Evolutionary conservation across 2,329 filamentous ascomycete species (phyloP), one percentile per base, ranked within the genome.

Genomic region (Conoideocrella luteorostrata): DNA sequence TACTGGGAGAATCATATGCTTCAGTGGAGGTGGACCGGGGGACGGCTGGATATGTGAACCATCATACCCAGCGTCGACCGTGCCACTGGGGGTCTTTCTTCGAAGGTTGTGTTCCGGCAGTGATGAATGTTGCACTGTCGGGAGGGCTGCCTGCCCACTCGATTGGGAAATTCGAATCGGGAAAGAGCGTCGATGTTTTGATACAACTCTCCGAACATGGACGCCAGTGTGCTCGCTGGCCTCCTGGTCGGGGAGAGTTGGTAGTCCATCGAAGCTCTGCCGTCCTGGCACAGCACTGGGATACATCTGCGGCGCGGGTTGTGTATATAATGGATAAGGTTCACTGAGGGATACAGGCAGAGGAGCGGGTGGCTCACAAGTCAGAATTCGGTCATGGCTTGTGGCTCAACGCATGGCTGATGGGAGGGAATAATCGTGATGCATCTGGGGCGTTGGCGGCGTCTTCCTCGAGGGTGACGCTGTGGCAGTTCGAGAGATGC

Each of bases 1-100:
- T 12, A 77, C 74, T 3, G 87, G 82, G 22, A 95, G 70, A 17
- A 93, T 72, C 59, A 95, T 80, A 60, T 95, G 89, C 65, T 96
- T 96, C 37, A 80, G 71, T 2, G 87, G 83, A 29, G 86, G 87
- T 5, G 84, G 84, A 29, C 86, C 85, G 28, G 82, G 79, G 9
- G 76, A 80, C 54, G 84, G 79, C 57, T 88, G 84, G 18, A 82
- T 74, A 2, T 83, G 81, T 5, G 86, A 87, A 24, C 86, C 88
- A 72, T 97, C 90, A 58, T 95, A 96, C 10, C 88, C 89, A 43
- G 87, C 88, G 51, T 91, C 84, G 48, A 97, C 77, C 29, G 89
- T 95, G n/a, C 91, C 93, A 57, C 84, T 91, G 4, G 91, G 93
- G 7, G 91, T 97, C 65, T 97, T 97, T 52, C 91, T 80, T 52